Evolutionary conservation across 176 grass and related monocot species (phyloP), one percentile per base, ranked within the genome.

Genomic region (Paspalum notatum): DNA sequence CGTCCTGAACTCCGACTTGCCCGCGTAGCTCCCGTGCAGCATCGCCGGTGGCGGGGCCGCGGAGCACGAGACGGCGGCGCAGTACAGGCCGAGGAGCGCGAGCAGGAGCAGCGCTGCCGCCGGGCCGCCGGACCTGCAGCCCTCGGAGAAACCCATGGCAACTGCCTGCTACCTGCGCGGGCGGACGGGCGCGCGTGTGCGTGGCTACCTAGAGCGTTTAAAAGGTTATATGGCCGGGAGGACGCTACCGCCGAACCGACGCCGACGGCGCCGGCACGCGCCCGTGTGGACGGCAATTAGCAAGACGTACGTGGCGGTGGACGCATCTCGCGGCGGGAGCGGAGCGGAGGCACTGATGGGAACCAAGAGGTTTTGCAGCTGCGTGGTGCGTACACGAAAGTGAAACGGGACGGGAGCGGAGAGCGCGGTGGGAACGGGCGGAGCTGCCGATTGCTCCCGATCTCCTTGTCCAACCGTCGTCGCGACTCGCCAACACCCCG

Each of bases 1-100:
- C 69, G 88, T 75, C 81, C 94, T 74, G 77, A 97, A 97, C 87
- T 97, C 85, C 41, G 94, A 93, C 83, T 89, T 89, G 21, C 80
- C 86, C 5, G 74, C 73, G 57, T 72, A 87, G 79, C 79, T 80
- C 48, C 53, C 71, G 66, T 70, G 89, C 80, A 83, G 24, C 85
- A 56, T 66, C 84, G 12, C 60, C 43, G 5, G 2, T 27, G 54
- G 26, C 11, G 47, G 57, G 6, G 25, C 8, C 54, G 49, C 27
- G 52, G 57, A 62, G 80, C 58, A 10, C 48, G 48, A 44, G 25
- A 20, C 27, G 15, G 43, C 13, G 18, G 17, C 26, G 70, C 46
- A 56, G 43, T 4, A 22, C 39, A 85, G 17, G 43, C 48, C 79
- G 15, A 73, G n/a, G 75, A 69, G 17, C 22, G 24, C 57, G 42